Conservation (phyloP, 306 rosid species). For the cucumber (Cucumis sativus) region Cucumber_9930_V3 NC_026659.2:7594501-7595000, state of each 20-base stretch:
- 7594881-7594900: slow-evolving; percentile 48
- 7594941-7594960: slow-evolving; percentile 56
- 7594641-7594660: background rate
- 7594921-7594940: slow-evolving; percentile 51
- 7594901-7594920: slow-evolving; percentile 52
- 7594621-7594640: background rate
- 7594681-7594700: slow-evolving; percentile 57
- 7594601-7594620: background rate
- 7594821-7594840: slow-evolving; percentile 50
- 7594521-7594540: background rate
- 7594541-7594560: background rate
- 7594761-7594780: slow-evolving; percentile 55
- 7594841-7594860: slow-evolving; percentile 55
- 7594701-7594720: slow-evolving; percentile 92
- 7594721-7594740: slow-evolving; percentile 65
- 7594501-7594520: background rate
- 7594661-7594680: background rate
- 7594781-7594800: slow-evolving; percentile 73
- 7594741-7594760: slow-evolving; percentile 64
- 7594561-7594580: background rate
- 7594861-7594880: slow-evolving; percentile 41
- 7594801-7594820: slow-evolving; percentile 73
- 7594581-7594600: background rate
- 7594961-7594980: slow-evolving; percentile 35
- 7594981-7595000: slow-evolving; percentile 51